Base-by-base conservation (phyloP, 106 monocot species). In the Agapanthus africanus region DNA sequence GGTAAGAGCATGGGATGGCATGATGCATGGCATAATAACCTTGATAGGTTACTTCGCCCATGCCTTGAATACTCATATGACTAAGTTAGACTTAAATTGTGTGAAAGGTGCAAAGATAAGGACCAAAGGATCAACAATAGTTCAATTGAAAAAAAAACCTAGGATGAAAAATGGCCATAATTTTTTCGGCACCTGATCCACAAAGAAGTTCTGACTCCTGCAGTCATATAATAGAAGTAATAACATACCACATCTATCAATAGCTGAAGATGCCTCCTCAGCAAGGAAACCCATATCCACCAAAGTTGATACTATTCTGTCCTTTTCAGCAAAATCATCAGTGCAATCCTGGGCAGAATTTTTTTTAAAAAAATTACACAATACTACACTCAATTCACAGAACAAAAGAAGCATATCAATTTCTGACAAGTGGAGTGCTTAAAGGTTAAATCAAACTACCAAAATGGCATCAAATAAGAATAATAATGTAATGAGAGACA, bases 171-270 rank as follows among this genome's bases (percentile, higher is more conserved):
- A n/a, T n/a, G n/a, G n/a, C n/a, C n/a, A n/a, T n/a, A n/a, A n/a
- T n/a, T n/a, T n/a, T n/a, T n/a, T n/a, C n/a, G n/a, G n/a, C n/a
- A n/a, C n/a, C n/a, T n/a, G n/a, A n/a, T n/a, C n/a, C n/a, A n/a
- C n/a, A n/a, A n/a, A n/a, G n/a, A n/a, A n/a, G n/a, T n/a, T n/a
- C n/a, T n/a, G n/a, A n/a, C n/a, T n/a, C n/a, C n/a, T n/a, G n/a
- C n/a, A n/a, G n/a, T 59, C n/a, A 64, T 39, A 9, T 25, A 5
- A 30, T n/a, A 68, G 66, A 68, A 68, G 68, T 31, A 61, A 68
- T 34, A 47, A 21, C 44, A 32, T 68, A 87, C 86, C 86, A 72
- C 86, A 87, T 82, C 82, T 82, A 28, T 67, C 68, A 68, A 87
- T 82, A 16, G 86, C 86, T 37, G 79, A 72, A 68, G 74, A 73